phyloP scores from a whole-genome alignment of 441 rosid species.

The Monsonia emarginata region DNA sequence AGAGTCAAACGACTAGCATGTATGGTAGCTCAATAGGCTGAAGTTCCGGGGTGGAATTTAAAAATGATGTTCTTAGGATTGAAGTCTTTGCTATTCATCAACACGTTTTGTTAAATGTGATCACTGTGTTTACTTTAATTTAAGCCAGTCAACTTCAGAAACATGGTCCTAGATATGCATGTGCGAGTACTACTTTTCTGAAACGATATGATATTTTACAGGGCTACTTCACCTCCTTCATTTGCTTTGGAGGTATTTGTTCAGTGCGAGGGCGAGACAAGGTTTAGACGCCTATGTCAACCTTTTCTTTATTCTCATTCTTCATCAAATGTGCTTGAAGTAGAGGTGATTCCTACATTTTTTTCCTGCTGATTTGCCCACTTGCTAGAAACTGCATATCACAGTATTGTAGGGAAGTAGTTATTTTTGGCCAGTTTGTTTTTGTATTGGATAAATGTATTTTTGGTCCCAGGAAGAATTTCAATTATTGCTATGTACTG shows the following conservation, averaged over 20 bases:
- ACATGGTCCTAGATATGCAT: not conserved
- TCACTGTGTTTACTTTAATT: not conserved
- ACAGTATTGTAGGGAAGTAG: not conserved
- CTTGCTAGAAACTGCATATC: not conserved
- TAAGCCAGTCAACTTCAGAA: not conserved
- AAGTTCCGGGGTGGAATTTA: not conserved
- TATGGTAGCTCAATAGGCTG: not conserved
- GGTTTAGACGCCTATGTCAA: slow-evolving; percentile 92
- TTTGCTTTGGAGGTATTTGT: slow-evolving; percentile 97
- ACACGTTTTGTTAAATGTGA: not conserved
- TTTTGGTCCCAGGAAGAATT: not conserved
- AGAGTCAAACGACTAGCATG: not conserved
- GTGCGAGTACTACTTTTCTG: not conserved
- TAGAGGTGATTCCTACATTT: slow-evolving; percentile 50
- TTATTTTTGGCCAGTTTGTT: not conserved
- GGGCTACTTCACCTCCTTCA: slow-evolving; percentile 96
- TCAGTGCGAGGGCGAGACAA: slow-evolving; percentile 82
- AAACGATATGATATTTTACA: slow-evolving; percentile 21
- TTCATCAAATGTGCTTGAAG: slow-evolving; percentile 88
- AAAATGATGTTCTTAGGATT: not conserved
- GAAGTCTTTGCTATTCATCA: not conserved
- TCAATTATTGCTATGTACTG: too few relatives aligned
- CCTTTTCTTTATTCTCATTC: slow-evolving; percentile 93
- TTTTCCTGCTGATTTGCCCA: slow-evolving; percentile 5
- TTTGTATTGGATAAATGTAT: not conserved